Base-by-base conservation (phyloP, 768 basidiomycete species). In the Daedaleopsis sinensis region DNA sequence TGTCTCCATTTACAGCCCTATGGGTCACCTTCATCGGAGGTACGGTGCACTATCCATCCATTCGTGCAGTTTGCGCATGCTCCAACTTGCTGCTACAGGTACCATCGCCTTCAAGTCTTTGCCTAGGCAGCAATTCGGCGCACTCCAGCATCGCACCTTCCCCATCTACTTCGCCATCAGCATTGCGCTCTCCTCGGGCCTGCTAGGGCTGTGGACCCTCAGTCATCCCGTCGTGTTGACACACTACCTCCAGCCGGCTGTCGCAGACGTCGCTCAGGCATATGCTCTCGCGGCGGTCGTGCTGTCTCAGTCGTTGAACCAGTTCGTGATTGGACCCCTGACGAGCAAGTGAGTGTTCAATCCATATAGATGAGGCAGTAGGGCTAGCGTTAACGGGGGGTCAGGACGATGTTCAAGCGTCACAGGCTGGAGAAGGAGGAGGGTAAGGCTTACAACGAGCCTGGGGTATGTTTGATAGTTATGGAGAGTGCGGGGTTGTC, bases 11-110 rank as follows among this genome's bases (percentile, higher is more conserved):
- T 24, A 1, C 23, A 76, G 77, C 75, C 13, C 50, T 90, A 4
- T 90, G 88, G 88, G 75, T 88, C 15, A 76, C 84, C 12, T 90
- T 90, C 77, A 85, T 90, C 69, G 87, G 82, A 76, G 88, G 87
- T 72, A 52, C 27, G n/a, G 27, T 36, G 68, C 39, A 39, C 24
- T 7, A 35, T 47, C 18, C 47, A n/a, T 19, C 5, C 11, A 13
- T 15, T 23, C 9, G 7, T 12, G 15, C 5, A 7, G 10, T 43
- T 19, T n/a, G 10, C 38, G 48, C 47, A 11, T 49, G 55, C 19
- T 10, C 12, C 35, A 6, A 48, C 15, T 58, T 46, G 24, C 37
- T 24, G 21, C 15, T 12, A 9, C 53, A 87, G 87, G 87, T 19
- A 67, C 86, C 1, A 89, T 90, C 67, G 84, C 88, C 0, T 83